These are phyloP conservation scores for Asterella californica DNA, from an alignment of 225 moss, liverwort and hornwort species.

Conservation along the genomic window DNA sequence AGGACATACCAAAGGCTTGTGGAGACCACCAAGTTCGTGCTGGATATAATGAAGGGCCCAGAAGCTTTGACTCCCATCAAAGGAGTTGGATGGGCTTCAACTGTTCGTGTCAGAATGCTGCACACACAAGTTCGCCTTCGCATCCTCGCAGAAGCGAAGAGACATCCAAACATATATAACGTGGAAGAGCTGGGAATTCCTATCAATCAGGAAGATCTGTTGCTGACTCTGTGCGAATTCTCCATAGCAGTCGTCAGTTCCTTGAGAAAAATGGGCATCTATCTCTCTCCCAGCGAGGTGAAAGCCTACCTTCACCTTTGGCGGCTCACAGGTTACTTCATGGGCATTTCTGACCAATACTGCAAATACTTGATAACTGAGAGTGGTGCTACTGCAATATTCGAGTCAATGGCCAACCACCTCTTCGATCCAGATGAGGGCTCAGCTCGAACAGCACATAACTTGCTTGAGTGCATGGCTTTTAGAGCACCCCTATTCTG, in stretches of 20 bases:
- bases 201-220: conserved; percentile 20
- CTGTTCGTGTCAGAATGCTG: conserved; percentile 12
- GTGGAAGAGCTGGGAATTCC: conserved; percentile 9
- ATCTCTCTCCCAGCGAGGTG: background rate
- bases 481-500: background rate
- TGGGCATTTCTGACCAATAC: background rate
- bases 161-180: background rate
- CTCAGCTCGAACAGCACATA: background rate
- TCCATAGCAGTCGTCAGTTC: background rate
- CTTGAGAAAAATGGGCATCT: background rate
- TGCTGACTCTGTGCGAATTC: conserved; percentile 8
- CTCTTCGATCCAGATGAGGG: conserved; percentile 1
- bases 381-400: background rate
- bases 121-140: conserved; percentile 22
- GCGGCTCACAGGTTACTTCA: conserved; percentile 5
- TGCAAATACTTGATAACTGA: background rate
- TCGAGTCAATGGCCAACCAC: background rate
- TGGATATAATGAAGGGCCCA: conserved; percentile 13
- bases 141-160: background rate
- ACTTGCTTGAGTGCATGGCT: background rate
- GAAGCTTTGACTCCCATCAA: background rate
- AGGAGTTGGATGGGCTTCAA: conserved; percentile 9
- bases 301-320: conserved; percentile 17
- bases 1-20: background rate
- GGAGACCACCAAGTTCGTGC: background rate